Evolutionary conservation across 192 early-diverging fungal genomes (phyloP), one percentile per base, ranked within the genome.

Genomic region (Cetraspora pellucida): DNA sequence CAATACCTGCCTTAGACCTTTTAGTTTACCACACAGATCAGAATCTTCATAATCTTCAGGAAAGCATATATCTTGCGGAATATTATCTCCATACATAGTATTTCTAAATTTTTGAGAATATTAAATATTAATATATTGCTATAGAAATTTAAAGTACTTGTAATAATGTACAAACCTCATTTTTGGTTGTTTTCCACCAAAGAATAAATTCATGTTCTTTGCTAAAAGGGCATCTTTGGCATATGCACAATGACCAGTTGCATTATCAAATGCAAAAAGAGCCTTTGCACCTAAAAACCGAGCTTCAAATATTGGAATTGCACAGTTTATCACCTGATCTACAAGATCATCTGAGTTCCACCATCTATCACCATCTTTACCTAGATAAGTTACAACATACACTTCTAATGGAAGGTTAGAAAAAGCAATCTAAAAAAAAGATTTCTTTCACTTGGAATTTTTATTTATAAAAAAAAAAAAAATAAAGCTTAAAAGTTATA

Each of bases 141-240:
- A 25, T 59, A 59, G 8, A 59, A n/a, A 59, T 21, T 67, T 43
- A 37, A 25, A 10, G 11, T n/a, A 25, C 21, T 25, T 59, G n/a
- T 54, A 17, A 54, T 17, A 54, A 54, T 58, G 44, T 25, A n/a
- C 28, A 37, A 52, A 11, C 50, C 67, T 60, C 59, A 77, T 67
- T 47, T 58, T 72, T 45, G 49, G 46, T 70, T 72, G 64, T 21
- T 77, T 74, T 11, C 55, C 52, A n/a, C 71, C 63, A 55, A 31
- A 21, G 9, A 11, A 31, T 14, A 81, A 28, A 43, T 77, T 80
- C 74, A 80, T 80, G 9, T 44, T 80, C 16, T 47, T 55, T 3
- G 52, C 66, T 13, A 76, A 1, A 17, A 76, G 27, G 10, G 74
- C 74, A 69, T 80, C 75, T 10, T 71, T 6, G 16, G 74, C 52